Base-by-base conservation (phyloP, 2,329 filamentous ascomycete species). In the Neopestalotiopsis rosae region DNA sequence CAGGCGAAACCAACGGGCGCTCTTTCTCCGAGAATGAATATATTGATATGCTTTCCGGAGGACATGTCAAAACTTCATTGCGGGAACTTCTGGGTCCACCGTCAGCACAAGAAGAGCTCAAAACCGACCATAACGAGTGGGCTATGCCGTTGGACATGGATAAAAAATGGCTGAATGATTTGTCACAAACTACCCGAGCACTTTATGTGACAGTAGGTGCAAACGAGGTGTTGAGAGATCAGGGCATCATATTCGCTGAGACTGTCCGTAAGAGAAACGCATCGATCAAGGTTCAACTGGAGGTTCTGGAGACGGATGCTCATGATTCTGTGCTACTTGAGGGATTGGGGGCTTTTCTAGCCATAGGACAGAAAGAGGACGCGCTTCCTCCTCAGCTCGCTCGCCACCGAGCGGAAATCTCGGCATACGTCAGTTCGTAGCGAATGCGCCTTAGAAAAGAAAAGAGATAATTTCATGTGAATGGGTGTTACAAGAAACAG, bases 281-380 rank as follows among this genome's bases (percentile, higher is more conserved):
- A 2, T 72, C 69, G 24, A 17, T 77, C 9, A 70, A 76, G 3
- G 72, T 81, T 2, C 71, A 68, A n/a, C 38, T 80, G 2, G 76
- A 80, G 28, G 68, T 77, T 49, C 38, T 68, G 3, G 75, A 76
- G 14, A 72, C 71, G 0, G 78, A 80, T 49, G 78, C 77, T 0
- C 79, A 81, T 32, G 79, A 80, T 20, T 79, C 77, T 57, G 74
- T 81, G 10, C 42, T 79, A 20, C 56, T 80, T 10, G 77, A 81
- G 68, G 74, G 74, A 4, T 61, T 73, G 38, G 62, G 67, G 17
- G 69, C 69, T 10, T 56, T 71, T 1, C 71, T 75, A 4, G 78
- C 59, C 17, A 24, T 28, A 30, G 59, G 34, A 40, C 40, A 20
- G n/a, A 62, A 17, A 24, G 13, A 30, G n/a, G 30, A 62, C 40